Evolutionary conservation across 2,329 filamentous ascomycete species (phyloP).

Genomic region (Thelonectria olida): DNA sequence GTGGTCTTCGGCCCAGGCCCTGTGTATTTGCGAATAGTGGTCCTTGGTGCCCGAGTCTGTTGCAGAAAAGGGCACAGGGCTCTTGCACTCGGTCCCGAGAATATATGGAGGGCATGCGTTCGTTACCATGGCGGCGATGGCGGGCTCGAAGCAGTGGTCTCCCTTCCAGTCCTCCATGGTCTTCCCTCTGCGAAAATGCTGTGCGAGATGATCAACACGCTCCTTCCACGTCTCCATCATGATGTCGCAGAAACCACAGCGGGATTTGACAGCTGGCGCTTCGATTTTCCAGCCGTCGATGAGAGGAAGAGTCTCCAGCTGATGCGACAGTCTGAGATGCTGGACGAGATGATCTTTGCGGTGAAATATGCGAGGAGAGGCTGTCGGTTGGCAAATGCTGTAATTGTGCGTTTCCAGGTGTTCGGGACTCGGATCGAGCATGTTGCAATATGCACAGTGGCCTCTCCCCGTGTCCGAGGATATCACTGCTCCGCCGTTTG

Average conservation of each 20-base stretch:
- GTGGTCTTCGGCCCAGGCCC: not conserved
- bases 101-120: slow-evolving; percentile 17
- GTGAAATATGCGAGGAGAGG: slow-evolving; percentile 29
- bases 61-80: slow-evolving; percentile 39
- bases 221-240: slow-evolving; percentile 38
- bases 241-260: slow-evolving; percentile 43
- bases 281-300: slow-evolving; percentile 46
- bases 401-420: slow-evolving; percentile 41
- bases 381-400: slow-evolving; percentile 16
- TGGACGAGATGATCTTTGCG: slow-evolving; percentile 46
- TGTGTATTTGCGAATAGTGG: slow-evolving; percentile 31
- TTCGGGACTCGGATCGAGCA: slow-evolving; percentile 26
- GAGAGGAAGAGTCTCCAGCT: slow-evolving; percentile 50
- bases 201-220: slow-evolving; percentile 40
- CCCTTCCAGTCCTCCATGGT: slow-evolving; percentile 39
- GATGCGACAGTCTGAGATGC: slow-evolving; percentile 42
- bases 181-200: slow-evolving; percentile 34
- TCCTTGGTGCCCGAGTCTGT: slow-evolving; percentile 33
- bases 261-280: slow-evolving; percentile 33
- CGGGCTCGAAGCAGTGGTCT: slow-evolving; percentile 32
- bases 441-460: slow-evolving; percentile 39
- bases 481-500: slow-evolving; percentile 27
- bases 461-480: slow-evolving; percentile 32
- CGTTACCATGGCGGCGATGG: not conserved
- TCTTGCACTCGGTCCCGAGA: slow-evolving; percentile 28